Evolutionary conservation across 2,329 filamentous ascomycete species (phyloP).

Genomic region (Fusarium coffeatum): DNA sequence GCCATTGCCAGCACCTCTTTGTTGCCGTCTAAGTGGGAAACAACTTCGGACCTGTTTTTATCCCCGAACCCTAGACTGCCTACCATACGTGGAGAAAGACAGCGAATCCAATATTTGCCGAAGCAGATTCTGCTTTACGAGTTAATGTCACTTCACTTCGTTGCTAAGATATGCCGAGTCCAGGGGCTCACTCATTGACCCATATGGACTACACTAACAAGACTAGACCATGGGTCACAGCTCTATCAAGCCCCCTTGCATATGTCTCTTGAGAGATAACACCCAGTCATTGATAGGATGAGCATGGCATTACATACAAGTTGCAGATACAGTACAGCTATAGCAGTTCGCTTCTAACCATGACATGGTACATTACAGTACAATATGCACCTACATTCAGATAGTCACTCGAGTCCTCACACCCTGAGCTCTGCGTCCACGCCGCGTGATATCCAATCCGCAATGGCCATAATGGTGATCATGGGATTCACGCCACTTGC

Average conservation of each 20-base stretch:
- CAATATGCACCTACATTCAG: slow-evolving; percentile 1
- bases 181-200: slow-evolving; percentile 22
- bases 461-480: slow-evolving; percentile 79
- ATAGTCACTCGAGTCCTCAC: slow-evolving; percentile 8
- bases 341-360: slow-evolving; percentile 7
- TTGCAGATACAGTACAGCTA: slow-evolving; percentile 10
- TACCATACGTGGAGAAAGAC: slow-evolving; percentile 8
- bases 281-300: slow-evolving; percentile 31
- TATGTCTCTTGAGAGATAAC: slow-evolving; percentile 11
- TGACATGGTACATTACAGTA: not conserved
- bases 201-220: slow-evolving; percentile 4
- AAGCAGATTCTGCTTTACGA: slow-evolving; percentile 15
- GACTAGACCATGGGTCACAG: slow-evolving; percentile 1
- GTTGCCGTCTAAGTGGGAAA: slow-evolving; percentile 4
- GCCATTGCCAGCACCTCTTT: not conserved
- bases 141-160: slow-evolving; percentile 32
- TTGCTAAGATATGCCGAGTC: slow-evolving; percentile 21
- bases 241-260: slow-evolving; percentile 24
- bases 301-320: slow-evolving; percentile 17
- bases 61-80: slow-evolving; percentile 1
- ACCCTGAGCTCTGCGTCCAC: slow-evolving; percentile 60
- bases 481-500: slow-evolving; percentile 86
- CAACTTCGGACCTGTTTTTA: slow-evolving; percentile 8
- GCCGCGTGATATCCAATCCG: slow-evolving; percentile 71
- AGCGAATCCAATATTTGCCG: slow-evolving; percentile 32